Percentiles rank a stretch among this genome's conserved stretches.
Evolutionary conservation across 495 filamentous ascomycete species (phyloP).

Genomic region (Lepidopterella palustris): DNA sequence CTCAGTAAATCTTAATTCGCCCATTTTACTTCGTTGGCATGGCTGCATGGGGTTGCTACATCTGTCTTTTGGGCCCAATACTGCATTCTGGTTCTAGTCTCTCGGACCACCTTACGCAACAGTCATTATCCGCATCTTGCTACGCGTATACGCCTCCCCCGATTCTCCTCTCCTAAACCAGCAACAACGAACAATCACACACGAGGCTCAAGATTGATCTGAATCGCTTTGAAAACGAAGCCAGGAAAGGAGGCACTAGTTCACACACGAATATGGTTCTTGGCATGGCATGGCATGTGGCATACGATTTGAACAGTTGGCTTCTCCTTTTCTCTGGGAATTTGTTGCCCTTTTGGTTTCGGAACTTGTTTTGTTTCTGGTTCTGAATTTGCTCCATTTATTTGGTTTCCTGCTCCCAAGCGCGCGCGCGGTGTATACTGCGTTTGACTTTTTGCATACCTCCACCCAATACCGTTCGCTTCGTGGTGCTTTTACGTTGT

Average conservation of each 20-base stretch:
- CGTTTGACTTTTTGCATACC: neutral
- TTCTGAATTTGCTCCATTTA: neutral
- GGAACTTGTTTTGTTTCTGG: neutral
- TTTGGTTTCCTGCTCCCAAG: neutral
- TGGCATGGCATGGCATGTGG: neutral
- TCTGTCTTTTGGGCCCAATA: neutral
- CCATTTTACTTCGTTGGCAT: neutral
- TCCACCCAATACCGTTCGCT: neutral
- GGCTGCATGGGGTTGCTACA: neutral
- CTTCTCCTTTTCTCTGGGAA: neutral
- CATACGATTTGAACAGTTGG: neutral
- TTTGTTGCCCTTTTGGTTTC: neutral
- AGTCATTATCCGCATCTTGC: neutral
- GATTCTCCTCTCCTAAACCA: neutral
- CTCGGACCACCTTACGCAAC: neutral
- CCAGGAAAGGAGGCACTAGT: neutral
- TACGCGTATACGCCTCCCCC: neutral
- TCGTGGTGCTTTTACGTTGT: neutral
- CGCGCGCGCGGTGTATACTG: neutral
- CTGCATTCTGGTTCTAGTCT: neutral
- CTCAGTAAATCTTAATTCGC: neutral
- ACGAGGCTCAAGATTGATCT: neutral
- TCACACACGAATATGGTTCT: neutral
- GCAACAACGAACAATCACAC: neutral
- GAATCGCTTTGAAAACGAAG: neutral